Evolutionary conservation across 2,329 filamentous ascomycete genomes (phyloP), one percentile per base, ranked within the genome.

Genomic region (Colletotrichum lupini): DNA sequence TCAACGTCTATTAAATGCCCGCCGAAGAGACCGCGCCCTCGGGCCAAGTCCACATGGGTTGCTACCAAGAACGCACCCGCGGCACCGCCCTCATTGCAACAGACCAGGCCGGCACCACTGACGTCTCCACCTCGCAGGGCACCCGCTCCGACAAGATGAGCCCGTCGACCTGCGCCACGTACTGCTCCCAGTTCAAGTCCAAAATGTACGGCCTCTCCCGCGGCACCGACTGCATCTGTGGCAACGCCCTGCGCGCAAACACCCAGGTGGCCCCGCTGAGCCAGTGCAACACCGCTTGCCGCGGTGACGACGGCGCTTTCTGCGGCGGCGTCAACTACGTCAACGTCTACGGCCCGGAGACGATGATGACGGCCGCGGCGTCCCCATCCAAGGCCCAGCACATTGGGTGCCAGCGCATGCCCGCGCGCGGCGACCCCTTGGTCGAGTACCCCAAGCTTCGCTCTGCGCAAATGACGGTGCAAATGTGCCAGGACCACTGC

Each of bases 331-430:
- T n/a, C 24, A 55, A 26, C 24, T 55, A n/a, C 56, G 56, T 83
- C 26, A 78, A 80, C 32, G 68, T 82, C 26, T 81, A 79, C 60
- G 77, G 76, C 53, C 75, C 78, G 46, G 28, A 35, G 28, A 22
- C 30, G 19, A 32, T 22, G 28, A 35, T 32, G 19, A 32, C 56
- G 19, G 14, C 56, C 28, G 16, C 56, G 19, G 42, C 28, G 56
- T 32, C 28, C 56, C 14, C 28, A 11, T 49, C 28, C 11, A 22
- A 32, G 14, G 28, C 28, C 6, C 26, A 32, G 16, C 24, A n/a
- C 3, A 30, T 12, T 28, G 16, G 28, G 28, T 16, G 26, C n/a
- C 16, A 32, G 28, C 24, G 19, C 26, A 32, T 49, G 42, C 42
- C 42, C 42, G 19, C 42, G 42, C 42, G 42, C 42, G 42, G 42